Evolutionary conservation across 768 basidiomycete genomes (phyloP), one percentile per base, ranked within the genome.

Genomic region (Macrolepiota fuliginosa): DNA sequence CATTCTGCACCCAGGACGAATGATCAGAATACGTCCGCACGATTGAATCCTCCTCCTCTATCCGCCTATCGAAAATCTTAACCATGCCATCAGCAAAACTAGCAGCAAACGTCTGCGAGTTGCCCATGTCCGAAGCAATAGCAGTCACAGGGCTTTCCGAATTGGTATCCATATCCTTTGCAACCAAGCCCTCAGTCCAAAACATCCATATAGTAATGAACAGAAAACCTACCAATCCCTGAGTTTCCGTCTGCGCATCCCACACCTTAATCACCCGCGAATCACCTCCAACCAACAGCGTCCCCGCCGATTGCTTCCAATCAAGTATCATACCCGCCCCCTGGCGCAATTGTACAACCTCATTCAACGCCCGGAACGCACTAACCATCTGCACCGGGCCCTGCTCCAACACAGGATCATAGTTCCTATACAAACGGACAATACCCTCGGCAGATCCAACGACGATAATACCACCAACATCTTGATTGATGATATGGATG

Each of bases 81-180:
- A 98, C 84, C 3, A 82, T 81, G 11, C 97, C 97, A 72, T 98
- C 94, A 15, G 91, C 97, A 71, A 98, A 98, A 61, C 95, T 89
- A 9, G 94, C 91, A 13, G 92, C 80, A 73, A 98, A 94, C 1
- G 88, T 87, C 61, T 91, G 87, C 17, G 90, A 87, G 0, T 87
- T 82, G 13, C 87, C 86, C 49, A 83, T 71, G 64, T 97, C 94
- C 10, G 90, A 92, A 1, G 84, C 80, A 53, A 99, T 85, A 0
- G 91, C 81, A 0, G 97, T 98, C 12, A 96, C 84, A 46, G 94
- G 92, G 63, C 93, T 92, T 46, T 96, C 92, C 4, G 93, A 89
- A 62, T 93, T 87, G 2, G 97, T 98, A 56, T 90, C 86, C 62
- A 97, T 74, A 68, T 96, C 94, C 96, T 98, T 67, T 27, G 37